These are phyloP conservation scores for Chytriomyces sp. DNA, from an alignment of 192 early-diverging fungal species.

Conservation along the genomic window DNA sequence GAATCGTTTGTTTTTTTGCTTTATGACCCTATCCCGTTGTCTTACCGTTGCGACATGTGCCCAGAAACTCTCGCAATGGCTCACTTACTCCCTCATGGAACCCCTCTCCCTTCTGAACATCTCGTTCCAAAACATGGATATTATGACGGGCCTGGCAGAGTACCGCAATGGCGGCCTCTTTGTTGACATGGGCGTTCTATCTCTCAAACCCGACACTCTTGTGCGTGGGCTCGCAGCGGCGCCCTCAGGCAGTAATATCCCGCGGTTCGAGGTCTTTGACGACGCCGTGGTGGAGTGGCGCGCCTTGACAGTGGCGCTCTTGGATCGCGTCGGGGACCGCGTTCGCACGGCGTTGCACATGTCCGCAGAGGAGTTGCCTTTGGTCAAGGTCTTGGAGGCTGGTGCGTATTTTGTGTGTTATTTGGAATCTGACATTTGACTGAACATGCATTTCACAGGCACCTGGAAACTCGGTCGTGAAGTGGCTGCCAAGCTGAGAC, in stretches of 20 bases:
- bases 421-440: not conserved
- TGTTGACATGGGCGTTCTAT: constrained; percentile 82
- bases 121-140: constrained; percentile 56
- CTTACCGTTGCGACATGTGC: constrained; percentile 66
- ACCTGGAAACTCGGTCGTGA: constrained; percentile 95
- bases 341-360: constrained; percentile 63
- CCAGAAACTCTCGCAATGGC: constrained; percentile 95
- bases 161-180: constrained; percentile 75
- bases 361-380: constrained; percentile 56
- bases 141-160: constrained; percentile 75
- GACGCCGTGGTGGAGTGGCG: constrained; percentile 92
- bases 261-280: constrained; percentile 75
- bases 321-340: constrained; percentile 71
- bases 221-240: constrained; percentile 3
- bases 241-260: constrained; percentile 50
- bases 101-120: constrained; percentile 59
- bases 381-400: constrained; percentile 87
- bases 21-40: constrained; percentile 41
- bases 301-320: constrained; percentile 80
- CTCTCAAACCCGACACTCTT: constrained; percentile 19
- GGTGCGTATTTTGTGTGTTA: constrained; percentile 30
- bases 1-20: not conserved
- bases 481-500: constrained; percentile 74
- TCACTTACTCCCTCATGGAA: constrained; percentile 90
- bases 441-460: constrained; percentile 48